These are phyloP conservation scores for Nemania bipapillata DNA, from an alignment of 2,329 filamentous ascomycete genomes.

Conservation along the genomic window DNA sequence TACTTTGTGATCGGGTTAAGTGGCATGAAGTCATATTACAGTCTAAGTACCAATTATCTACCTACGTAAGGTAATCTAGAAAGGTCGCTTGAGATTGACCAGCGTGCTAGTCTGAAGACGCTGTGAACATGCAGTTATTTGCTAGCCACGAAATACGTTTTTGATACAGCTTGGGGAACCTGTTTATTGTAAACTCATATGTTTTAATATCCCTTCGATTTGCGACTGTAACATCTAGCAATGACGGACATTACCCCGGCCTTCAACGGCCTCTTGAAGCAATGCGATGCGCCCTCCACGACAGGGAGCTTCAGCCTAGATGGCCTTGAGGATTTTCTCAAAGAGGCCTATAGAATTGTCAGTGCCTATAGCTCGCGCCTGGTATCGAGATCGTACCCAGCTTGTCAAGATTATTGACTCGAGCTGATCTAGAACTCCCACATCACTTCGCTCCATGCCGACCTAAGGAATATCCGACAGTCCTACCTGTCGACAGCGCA, in stretches of 20 bases:
- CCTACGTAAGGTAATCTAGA: too few species aligned
- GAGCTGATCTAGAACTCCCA: conserved; percentile 72
- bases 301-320: conserved; percentile 58
- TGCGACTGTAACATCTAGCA: conserved; percentile 49
- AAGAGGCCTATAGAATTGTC: conserved; percentile 94
- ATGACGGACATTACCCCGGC: conserved; percentile 73
- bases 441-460: conserved; percentile 80
- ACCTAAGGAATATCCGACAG: conserved; percentile 85
- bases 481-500: conserved; percentile 87
- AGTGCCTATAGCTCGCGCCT: conserved; percentile 45
- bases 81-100: neutral
- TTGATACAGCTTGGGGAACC: neutral
- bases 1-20: neutral
- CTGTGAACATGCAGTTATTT: neutral
- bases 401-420: conserved; percentile 32
- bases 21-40: conserved; percentile 35
- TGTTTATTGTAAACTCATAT: neutral
- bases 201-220: neutral
- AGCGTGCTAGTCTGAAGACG: neutral
- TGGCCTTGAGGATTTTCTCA: conserved; percentile 84
- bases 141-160: neutral
- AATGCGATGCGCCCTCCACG: conserved; percentile 65
- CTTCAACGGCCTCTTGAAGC: conserved; percentile 75
- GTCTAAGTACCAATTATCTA: neutral
- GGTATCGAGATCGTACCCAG: neutral